phyloP scores from a whole-genome alignment of 1,139 yeast genomes.

The Meyerozyma elateridarum region DNA sequence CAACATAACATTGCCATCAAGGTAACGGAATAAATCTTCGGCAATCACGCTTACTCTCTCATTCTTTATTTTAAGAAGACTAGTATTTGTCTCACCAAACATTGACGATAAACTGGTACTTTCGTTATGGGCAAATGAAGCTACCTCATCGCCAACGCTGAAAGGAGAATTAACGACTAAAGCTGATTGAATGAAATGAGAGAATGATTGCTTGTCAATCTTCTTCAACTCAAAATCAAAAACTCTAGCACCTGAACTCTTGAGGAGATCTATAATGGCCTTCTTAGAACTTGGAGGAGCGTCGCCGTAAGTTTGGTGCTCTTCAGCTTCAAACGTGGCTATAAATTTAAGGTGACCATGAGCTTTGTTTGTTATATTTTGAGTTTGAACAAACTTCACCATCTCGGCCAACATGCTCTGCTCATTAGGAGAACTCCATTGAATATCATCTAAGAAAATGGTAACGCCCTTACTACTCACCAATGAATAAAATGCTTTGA shows the following conservation, averaged over 20 bases:
- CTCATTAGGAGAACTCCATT: conserved; percentile 36
- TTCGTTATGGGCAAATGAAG: conserved; percentile 4
- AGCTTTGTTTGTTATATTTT: conserved; percentile 15
- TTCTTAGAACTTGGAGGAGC: conserved; percentile 5
- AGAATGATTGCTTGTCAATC: conserved; percentile 9
- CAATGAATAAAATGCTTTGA: conserved; percentile 39
- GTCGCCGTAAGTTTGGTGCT: conserved; percentile 7
- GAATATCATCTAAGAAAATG: conserved; percentile 45
- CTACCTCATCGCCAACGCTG: background rate
- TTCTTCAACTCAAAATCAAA: conserved; percentile 9
- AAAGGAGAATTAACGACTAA: conserved; percentile 6
- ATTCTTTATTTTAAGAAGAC: conserved; percentile 4
- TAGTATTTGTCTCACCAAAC: conserved; percentile 2
- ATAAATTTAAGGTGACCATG: conserved; percentile 17
- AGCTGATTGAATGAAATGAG: conserved; percentile 11
- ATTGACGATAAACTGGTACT: conserved; percentile 9
- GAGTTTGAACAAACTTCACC: conserved; percentile 17
- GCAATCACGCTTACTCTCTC: conserved; percentile 5
- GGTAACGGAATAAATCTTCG: conserved; percentile 6
- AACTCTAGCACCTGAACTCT: conserved; percentile 7
- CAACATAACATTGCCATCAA: conserved; percentile 16
- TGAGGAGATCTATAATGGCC: conserved; percentile 7
- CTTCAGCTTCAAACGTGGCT: conserved; percentile 10
- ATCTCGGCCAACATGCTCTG: conserved; percentile 28
- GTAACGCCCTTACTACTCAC: conserved; percentile 43